Conservation (phyloP, 306 rosid species). For the Boehmeria nivea region DNA sequence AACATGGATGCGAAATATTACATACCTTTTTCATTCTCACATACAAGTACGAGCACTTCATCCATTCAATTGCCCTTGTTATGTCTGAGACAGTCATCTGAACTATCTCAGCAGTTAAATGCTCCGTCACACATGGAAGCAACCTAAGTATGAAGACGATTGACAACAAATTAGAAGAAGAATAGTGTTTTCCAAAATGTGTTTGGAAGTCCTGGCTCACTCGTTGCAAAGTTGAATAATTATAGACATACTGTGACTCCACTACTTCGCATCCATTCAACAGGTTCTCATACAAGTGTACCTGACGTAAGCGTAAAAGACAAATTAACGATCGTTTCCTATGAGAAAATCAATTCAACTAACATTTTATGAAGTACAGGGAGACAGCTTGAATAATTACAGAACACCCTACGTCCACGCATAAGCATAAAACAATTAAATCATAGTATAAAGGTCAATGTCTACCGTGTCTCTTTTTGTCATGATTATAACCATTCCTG, state of each 20-base stretch:
- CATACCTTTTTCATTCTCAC: conserved; percentile 86
- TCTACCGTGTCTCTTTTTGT: conserved; percentile 94
- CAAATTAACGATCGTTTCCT: not conserved
- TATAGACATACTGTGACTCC: conserved; percentile 78
- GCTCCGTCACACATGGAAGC: conserved; percentile 87
- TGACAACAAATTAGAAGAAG: conserved; percentile 23
- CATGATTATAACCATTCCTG: conserved; percentile 96
- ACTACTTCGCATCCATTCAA: conserved; percentile 92
- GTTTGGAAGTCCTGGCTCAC: conserved; percentile 14
- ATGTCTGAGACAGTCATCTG: conserved; percentile 85
- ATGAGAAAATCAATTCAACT: not conserved
- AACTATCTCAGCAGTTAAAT: conserved; percentile 93
- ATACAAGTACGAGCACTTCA: conserved; percentile 79
- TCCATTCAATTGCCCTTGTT: conserved; percentile 92
- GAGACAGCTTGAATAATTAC: no score
- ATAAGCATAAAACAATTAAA: conserved; percentile 2
- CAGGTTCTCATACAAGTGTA: conserved; percentile 90
- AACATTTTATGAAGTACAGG: no score
- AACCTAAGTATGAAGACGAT: conserved; percentile 42
- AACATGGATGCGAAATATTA: conserved; percentile 7
- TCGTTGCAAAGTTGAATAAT: conserved; percentile 15
- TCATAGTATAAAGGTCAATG: conserved; percentile 5
- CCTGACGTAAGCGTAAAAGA: conserved; percentile 43
- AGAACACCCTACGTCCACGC: no score
- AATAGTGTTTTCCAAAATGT: conserved; percentile 6